Evolutionary conservation across 805 yeast species (phyloP).

Genomic region (Saccharomycopsis vini): DNA sequence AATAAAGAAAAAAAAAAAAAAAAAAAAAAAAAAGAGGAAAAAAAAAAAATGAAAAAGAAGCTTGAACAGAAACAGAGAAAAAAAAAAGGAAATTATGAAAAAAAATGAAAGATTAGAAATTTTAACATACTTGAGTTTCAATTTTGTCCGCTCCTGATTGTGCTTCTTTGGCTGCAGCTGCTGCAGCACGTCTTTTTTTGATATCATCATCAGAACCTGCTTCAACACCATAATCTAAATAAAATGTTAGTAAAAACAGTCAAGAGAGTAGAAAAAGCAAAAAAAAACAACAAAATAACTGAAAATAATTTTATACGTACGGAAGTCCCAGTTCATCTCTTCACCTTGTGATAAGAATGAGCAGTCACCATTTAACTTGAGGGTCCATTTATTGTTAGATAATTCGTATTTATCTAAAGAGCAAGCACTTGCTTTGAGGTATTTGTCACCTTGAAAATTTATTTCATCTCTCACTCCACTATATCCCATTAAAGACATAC

Average conservation of each 20-base stretch:
- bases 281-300: slow-evolving; percentile 5
- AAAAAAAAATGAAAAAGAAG: not conserved
- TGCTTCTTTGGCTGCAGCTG: slow-evolving; percentile 9
- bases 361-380: slow-evolving; percentile 63
- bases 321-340: slow-evolving; percentile 91
- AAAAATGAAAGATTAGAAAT: not conserved
- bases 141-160: not conserved
- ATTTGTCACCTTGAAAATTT: slow-evolving; percentile 34
- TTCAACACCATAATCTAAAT: slow-evolving; percentile 47
- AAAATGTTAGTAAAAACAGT: slow-evolving; percentile 7
- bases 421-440: slow-evolving; percentile 73
- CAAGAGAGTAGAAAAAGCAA: not conserved
- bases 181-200: slow-evolving; percentile 37
- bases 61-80: not conserved
- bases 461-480: slow-evolving; percentile 42
- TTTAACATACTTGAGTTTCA: slow-evolving; percentile 20
- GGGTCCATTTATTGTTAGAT: slow-evolving; percentile 40
- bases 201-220: slow-evolving; percentile 90
- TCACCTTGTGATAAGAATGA: slow-evolving; percentile 69
- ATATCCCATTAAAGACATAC: slow-evolving; percentile 60
- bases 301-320: slow-evolving; percentile 24
- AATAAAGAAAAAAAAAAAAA: too few relatives aligned
- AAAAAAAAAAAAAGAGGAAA: slow-evolving; percentile 1
- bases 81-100: not conserved
- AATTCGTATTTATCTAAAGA: slow-evolving; percentile 59